phyloP scores from a whole-genome alignment of 1,284 basidiomycete species.

The Sporisorium exsertum region DNA sequence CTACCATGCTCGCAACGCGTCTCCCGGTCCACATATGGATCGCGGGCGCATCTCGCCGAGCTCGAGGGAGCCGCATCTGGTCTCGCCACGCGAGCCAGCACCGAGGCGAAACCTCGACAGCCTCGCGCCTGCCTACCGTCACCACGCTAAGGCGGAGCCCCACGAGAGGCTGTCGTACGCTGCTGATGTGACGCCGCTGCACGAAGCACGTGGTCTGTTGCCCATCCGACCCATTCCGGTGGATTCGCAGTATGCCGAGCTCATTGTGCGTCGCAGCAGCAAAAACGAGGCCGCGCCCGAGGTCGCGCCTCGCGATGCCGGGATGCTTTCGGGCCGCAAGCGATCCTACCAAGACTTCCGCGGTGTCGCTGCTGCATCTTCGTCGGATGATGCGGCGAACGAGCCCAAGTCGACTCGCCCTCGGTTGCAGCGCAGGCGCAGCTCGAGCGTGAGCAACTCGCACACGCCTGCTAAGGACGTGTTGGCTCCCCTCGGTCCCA shows the following conservation, averaged over 20 bases:
- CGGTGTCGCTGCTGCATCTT: background rate
- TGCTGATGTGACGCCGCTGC: conserved; percentile 41
- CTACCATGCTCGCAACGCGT: conserved; percentile 17
- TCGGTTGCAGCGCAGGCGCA: conserved; percentile 40
- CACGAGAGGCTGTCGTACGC: conserved; percentile 23
- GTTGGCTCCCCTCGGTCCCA: conserved; percentile 29
- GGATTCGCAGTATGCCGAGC: conserved; percentile 33
- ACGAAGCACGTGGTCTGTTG: conserved; percentile 45
- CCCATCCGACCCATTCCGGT: conserved; percentile 49
- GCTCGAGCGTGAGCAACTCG: conserved; percentile 39
- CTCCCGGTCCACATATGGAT: conserved; percentile 7
- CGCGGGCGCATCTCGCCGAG: conserved; percentile 23
- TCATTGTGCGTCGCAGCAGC: conserved; percentile 23
- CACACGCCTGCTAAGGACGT: conserved; percentile 18
- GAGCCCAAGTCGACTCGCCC: conserved; percentile 20
- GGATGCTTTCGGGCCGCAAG: conserved; percentile 32
- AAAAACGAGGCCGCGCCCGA: conserved; percentile 1
- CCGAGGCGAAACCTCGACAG: conserved; percentile 14
- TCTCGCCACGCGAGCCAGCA: conserved; percentile 12
- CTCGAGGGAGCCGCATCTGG: conserved; percentile 7
- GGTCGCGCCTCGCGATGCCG: conserved; percentile 4
- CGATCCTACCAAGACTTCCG: conserved; percentile 41
- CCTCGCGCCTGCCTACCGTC: conserved; percentile 15
- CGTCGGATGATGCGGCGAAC: conserved; percentile 12
- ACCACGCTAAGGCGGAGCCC: conserved; percentile 14